phyloP scores from a whole-genome alignment of 2,329 filamentous ascomycete genomes.

The Dryadomyces quercus-mongolicae region DNA sequence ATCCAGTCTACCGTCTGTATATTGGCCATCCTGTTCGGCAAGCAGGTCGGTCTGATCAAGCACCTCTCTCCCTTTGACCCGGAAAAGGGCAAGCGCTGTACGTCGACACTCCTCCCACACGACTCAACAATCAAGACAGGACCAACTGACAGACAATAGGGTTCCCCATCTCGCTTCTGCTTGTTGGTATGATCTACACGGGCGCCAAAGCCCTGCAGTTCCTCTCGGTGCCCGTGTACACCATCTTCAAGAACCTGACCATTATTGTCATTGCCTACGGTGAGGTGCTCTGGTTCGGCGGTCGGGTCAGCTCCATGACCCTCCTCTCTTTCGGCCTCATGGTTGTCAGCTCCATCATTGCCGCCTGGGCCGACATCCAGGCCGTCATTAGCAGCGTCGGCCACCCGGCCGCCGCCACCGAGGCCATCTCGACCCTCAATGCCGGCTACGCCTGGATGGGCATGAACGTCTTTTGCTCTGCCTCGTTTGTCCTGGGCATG shows the following conservation, averaged over 20 bases:
- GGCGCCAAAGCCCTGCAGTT: conserved; percentile 91
- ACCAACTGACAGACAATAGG: conserved; percentile 35
- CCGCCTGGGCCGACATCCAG: conserved; percentile 94
- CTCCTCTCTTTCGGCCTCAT: conserved; percentile 93
- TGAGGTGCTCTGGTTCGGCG: conserved; percentile 96
- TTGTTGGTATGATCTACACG: conserved; percentile 99
- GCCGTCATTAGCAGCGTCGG: conserved; percentile 59
- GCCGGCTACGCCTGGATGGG: conserved; percentile 97
- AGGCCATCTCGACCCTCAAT: conserved; percentile 79
- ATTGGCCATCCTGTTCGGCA: conserved; percentile 69
- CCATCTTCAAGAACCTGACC: conserved; percentile 99
- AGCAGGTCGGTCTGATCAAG: conserved; percentile 68
- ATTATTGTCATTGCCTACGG: conserved; percentile 98
- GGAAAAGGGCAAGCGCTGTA: conserved; percentile 89
- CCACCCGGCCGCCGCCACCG: conserved; percentile 47
- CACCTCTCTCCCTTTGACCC: conserved; percentile 71
- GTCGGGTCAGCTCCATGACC: conserved; percentile 74
- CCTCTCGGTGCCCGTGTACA: conserved; percentile 96
- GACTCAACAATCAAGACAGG: background rate
- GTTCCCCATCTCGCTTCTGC: conserved; percentile 91
- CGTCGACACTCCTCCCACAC: conserved; percentile 18
- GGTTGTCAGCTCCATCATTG: conserved; percentile 88
- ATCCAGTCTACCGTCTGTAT: conserved; percentile 82
- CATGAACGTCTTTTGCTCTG: conserved; percentile 90
- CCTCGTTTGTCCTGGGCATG: conserved; percentile 83